Evolutionary conservation across 2,329 filamentous ascomycete species (phyloP).

Genomic region (Hymenoscyphus fructigenus): DNA sequence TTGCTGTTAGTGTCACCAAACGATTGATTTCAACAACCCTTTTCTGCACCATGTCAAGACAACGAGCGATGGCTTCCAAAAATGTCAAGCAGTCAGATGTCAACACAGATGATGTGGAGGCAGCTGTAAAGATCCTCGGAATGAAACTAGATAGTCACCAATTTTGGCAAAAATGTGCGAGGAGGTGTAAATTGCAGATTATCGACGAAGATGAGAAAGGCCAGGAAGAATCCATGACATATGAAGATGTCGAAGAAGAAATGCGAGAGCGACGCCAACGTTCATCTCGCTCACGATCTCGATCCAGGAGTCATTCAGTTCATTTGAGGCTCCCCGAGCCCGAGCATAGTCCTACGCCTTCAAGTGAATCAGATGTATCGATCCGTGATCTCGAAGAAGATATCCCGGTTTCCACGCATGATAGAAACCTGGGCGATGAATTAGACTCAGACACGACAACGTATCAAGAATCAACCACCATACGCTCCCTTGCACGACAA

Average conservation of each 20-base stretch:
- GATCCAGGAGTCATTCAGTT: conserved; percentile 16
- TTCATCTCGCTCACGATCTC: conserved; percentile 12
- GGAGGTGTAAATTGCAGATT: conserved; percentile 53
- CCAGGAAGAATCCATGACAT: conserved; percentile 20
- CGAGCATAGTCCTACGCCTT: background rate
- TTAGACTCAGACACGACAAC: conserved; percentile 3
- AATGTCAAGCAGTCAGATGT: conserved; percentile 34
- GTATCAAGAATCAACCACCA: background rate
- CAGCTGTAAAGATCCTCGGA: conserved; percentile 54
- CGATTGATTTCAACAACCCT: conserved; percentile 68
- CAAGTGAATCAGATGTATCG: background rate
- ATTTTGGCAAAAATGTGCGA: conserved; percentile 52
- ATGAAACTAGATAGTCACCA: conserved; percentile 46
- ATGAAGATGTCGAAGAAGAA: conserved; percentile 14
- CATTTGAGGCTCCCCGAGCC: background rate
- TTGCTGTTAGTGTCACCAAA: conserved; percentile 66
- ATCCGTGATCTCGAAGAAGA: conserved; percentile 6
- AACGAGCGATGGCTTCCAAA: conserved; percentile 48
- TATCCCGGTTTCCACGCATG: background rate
- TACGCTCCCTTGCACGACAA: conserved; percentile 4
- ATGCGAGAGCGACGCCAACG: background rate
- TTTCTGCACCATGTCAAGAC: conserved; percentile 67
- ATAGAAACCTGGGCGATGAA: background rate
- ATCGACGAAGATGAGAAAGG: conserved; percentile 36
- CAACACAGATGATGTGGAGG: conserved; percentile 43